Evolutionary conservation across 2,329 filamentous ascomycete genomes (phyloP), one percentile per base, ranked within the genome.

Genomic region (Diaporthe sp.): DNA sequence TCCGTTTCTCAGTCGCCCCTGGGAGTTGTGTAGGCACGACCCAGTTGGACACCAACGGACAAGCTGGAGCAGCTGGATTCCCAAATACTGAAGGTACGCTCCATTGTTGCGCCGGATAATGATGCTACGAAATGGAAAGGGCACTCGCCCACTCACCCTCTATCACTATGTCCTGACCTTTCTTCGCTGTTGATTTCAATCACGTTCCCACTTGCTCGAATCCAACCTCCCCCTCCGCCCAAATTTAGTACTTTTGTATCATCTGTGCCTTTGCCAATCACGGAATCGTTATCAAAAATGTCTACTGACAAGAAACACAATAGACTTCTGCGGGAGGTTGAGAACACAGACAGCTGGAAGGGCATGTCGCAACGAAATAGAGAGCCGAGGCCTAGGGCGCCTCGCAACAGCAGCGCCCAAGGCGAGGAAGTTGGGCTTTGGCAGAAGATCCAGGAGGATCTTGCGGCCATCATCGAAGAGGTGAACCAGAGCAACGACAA

Each of bases 351-450:
- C 55, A 76, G 73, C 61, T 76, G 72, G 72, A 75, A 55, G 44
- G 75, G 65, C 74, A 72, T 72, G 71, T 72, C 71, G 57, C 71
- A 72, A 51, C 44, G 71, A 53, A 72, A 42, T n/a, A 51, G 71
- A n/a, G 71, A 72, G 71, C 31, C 44, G 28, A 49, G 57, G 71
- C 58, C 57, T 39, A 34, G 57, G 57, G 44, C 71, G n/a, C 71
- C 71, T 62, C 83, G 86, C 62, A 86, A 85, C 70, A 85, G 82
- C 71, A 84, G 83, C 53, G 82, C 82, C 75, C 84, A 85, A 75
- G 86, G 85, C 53, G 86, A 87, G 75, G 86, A 87, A 74, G 80
- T 85, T 10, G 79, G 81, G 57, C 78, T 86, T 15, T 87, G 86
- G 86, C 82, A 84, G 70, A 82, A 82, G 42, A 79, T 84, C 77